Evolutionary conservation across 768 basidiomycete genomes (phyloP), one percentile per base, ranked within the genome.

Genomic region (Tylopilus plumbeoviolaceoides): DNA sequence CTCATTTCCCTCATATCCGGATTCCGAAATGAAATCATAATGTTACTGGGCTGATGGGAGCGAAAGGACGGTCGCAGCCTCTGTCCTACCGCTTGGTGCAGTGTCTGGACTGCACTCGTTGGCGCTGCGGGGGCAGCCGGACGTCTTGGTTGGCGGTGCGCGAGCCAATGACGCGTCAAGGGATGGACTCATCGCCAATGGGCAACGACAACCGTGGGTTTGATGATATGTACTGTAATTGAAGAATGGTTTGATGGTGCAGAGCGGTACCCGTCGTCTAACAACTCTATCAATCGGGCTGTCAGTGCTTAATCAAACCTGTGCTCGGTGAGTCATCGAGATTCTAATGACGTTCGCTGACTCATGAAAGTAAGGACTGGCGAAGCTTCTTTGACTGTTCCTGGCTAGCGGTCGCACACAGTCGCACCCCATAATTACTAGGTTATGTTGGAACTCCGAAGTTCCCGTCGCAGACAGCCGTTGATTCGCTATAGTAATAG

Each of bases 371-470:
- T 12, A 25, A 44, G 35, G 33, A 49, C 21, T n/a, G 39, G 28
- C 35, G 4, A 39, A 12, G 45, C 49, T 48, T 59, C 48, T 36
- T 35, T 21, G 27, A 44, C 7, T 25, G 53, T 58, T 49, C 50
- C 53, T 57, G 43, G 39, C 18, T 11, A 25, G 23, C 21, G 38
- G 35, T 47, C 36, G 51, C 44, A 54, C 52, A 51, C 30, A 1
- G 4, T 28, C 11, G 27, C 43, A 53, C 40, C 33, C 61, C 51
- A 54, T 54, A 59, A 56, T 55, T 64, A 36, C 57, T 53, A 64
- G 53, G 57, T 63, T 63, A 44, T 7, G 44, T 50, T 49, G 46
- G 36, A 55, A 57, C 44, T 50, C 59, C 50, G 60, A 59, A 47
- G 11, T 55, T 48, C 39, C 46, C 57, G 44, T 51, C 50, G 44